Evolutionary conservation across 225 moss, liverwort and hornwort species (phyloP).

Genomic region (Pseudisothecium myosuroides): DNA sequence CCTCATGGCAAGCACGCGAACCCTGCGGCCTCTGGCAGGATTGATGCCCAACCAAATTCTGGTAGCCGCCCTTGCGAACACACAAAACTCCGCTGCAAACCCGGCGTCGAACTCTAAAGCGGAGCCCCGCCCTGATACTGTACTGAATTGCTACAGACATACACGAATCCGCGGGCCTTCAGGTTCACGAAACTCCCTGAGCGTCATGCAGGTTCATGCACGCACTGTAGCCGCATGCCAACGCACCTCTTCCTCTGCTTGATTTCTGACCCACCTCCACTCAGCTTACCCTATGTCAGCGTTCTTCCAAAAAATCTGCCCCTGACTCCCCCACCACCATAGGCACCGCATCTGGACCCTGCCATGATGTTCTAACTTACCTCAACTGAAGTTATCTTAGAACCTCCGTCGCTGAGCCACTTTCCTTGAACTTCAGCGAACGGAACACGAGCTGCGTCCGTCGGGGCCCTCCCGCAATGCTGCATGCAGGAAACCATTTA

Average conservation of each 20-base stretch:
- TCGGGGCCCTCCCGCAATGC: too few species aligned
- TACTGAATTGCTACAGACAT: neutral
- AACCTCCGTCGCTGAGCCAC: neutral
- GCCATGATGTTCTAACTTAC: neutral
- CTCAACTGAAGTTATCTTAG: neutral
- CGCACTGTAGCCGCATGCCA: neutral
- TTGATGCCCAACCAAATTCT: neutral
- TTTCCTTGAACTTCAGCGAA: neutral
- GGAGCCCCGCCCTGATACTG: neutral
- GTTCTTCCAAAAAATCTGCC: neutral
- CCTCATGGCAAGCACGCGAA: too few species aligned
- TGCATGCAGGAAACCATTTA: neutral
- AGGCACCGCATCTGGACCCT: neutral
- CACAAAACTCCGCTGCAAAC: neutral
- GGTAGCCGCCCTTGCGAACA: too few species aligned
- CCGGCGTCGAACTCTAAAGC: neutral
- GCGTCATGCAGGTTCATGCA: constrained; percentile 16
- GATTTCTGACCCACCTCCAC: neutral
- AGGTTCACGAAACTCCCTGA: neutral
- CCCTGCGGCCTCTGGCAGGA: neutral
- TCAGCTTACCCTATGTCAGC: neutral
- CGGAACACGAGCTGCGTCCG: neutral
- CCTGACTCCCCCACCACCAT: neutral
- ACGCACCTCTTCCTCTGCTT: neutral
- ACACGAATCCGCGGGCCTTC: neutral